A percentile compares a stretch with the other conserved stretches of the same genome.
Conservation (phyloP, 2,329 filamentous ascomycete species). For the Exophiala sp. region DNA sequence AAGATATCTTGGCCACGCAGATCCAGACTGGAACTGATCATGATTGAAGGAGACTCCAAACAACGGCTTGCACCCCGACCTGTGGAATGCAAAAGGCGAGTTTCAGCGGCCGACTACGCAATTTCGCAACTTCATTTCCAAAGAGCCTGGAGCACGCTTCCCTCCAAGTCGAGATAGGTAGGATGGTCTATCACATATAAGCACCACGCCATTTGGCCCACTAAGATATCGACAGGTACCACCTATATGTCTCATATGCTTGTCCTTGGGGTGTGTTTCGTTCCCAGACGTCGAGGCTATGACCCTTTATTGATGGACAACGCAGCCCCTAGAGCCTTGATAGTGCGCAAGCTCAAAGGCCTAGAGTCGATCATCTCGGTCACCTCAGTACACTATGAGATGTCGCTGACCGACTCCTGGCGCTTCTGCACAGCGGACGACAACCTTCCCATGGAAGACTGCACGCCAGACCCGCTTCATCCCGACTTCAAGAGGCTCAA, state of each 20-base stretch:
- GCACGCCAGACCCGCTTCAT: conserved; percentile 52
- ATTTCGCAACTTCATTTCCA: conserved; percentile 77
- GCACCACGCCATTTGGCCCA: neutral
- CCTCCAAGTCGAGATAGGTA: conserved; percentile 70
- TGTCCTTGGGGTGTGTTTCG: conserved; percentile 70
- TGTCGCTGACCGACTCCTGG: conserved; percentile 60
- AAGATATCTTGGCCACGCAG: no score
- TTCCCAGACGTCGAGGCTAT: no score
- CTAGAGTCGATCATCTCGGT: conserved; percentile 52
- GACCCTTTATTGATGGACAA: neutral
- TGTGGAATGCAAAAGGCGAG: conserved; percentile 67
- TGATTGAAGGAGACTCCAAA: no score
- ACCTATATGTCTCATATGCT: conserved; percentile 89
- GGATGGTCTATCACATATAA: neutral
- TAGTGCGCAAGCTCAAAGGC: conserved; percentile 49
- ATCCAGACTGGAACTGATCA: no score
- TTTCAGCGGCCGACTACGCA: conserved; percentile 82
- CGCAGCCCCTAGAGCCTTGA: conserved; percentile 47
- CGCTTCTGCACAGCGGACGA: conserved; percentile 64
- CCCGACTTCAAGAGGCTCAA: conserved; percentile 64
- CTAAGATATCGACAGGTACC: conserved; percentile 57
- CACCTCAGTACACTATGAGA: conserved; percentile 77
- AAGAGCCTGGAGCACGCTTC: conserved; percentile 67
- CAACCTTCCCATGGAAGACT: conserved; percentile 53
- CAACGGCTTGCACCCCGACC: conserved; percentile 52